A percentile compares a stretch with the other conserved stretches of the same genome.
Conservation (phyloP, 495 filamentous ascomycete species). For the Neurospora sp. region DNA sequence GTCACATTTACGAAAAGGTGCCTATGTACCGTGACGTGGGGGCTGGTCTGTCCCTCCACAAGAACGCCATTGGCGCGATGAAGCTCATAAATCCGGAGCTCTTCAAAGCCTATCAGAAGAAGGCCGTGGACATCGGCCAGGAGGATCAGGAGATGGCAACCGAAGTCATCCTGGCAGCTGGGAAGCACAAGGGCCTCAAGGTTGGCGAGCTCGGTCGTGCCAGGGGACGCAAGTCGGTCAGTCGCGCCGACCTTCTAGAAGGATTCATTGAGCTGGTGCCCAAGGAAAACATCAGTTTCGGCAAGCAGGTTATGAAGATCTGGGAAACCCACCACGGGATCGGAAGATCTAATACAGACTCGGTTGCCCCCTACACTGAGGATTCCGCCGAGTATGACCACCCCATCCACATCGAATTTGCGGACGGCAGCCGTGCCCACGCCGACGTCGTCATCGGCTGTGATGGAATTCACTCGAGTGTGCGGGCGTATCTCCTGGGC, state of each 20-base stretch:
- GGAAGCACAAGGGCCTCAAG: slow-evolving; percentile 15
- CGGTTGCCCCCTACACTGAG: neutral
- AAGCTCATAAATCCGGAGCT: slow-evolving; percentile 23
- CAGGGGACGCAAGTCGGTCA: slow-evolving; percentile 29
- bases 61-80: slow-evolving; percentile 30
- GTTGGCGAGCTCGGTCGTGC: slow-evolving; percentile 31
- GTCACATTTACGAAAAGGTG: slow-evolving; percentile 25
- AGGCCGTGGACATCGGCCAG: slow-evolving; percentile 20
- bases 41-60: slow-evolving; percentile 29
- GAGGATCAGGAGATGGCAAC: slow-evolving; percentile 26
- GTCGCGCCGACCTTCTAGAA: slow-evolving; percentile 24
- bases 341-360: neutral
- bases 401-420: slow-evolving; percentile 22
- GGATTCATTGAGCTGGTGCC: slow-evolving; percentile 24
- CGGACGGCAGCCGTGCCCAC: slow-evolving; percentile 19
- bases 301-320: slow-evolving; percentile 20
- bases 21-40: slow-evolving; percentile 23
- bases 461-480: slow-evolving; percentile 37
- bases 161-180: slow-evolving; percentile 26
- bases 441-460: slow-evolving; percentile 32
- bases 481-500: slow-evolving; percentile 31
- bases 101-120: slow-evolving; percentile 23
- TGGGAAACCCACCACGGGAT: slow-evolving; percentile 1
- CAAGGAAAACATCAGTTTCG: slow-evolving; percentile 14
- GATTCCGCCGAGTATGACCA: neutral